Percentiles rank a stretch among this genome's conserved stretches.
These are phyloP conservation scores for Monosporozyma unispora DNA, from an alignment of 805 yeast genomes.

Conservation along the genomic window DNA sequence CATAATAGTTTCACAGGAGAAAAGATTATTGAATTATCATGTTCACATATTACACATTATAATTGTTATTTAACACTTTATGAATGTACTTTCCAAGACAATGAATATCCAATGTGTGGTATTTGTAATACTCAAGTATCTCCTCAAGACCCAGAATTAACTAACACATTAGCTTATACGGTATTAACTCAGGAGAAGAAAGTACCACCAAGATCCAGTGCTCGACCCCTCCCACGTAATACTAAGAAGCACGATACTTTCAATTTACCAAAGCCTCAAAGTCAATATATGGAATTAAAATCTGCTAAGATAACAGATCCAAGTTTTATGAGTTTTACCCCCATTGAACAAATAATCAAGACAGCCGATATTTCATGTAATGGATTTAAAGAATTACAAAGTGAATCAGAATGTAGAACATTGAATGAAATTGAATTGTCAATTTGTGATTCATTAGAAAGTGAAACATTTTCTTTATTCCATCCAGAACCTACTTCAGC, in stretches of 20 bases:
- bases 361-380: constrained; percentile 24
- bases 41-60: constrained; percentile 38
- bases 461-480: not conserved
- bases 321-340: constrained; percentile 14
- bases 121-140: constrained; percentile 18
- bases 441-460: not conserved
- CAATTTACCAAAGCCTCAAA: not conserved
- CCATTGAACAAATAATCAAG: constrained; percentile 23
- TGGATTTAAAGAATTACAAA: constrained; percentile 19
- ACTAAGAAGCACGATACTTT: not conserved
- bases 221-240: not conserved
- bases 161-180: constrained; percentile 21
- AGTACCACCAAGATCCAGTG: not conserved
- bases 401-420: not conserved
- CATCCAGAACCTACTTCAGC: not conserved
- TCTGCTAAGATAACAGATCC: constrained; percentile 6
- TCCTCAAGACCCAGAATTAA: constrained; percentile 25
- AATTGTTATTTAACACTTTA: constrained; percentile 30
- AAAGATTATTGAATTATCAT: constrained; percentile 33
- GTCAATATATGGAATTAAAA: constrained; percentile 17
- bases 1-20: constrained; percentile 35
- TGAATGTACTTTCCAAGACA: constrained; percentile 4
- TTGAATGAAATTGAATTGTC: constrained; percentile 1
- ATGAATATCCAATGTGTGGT: constrained; percentile 21
- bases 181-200: constrained; percentile 7